A percentile compares a stretch with the other conserved stretches of the same genome.
These are phyloP conservation scores for Cyclotella baltica DNA, from an alignment of 108 stramenopile species.

Conservation along the genomic window DNA sequence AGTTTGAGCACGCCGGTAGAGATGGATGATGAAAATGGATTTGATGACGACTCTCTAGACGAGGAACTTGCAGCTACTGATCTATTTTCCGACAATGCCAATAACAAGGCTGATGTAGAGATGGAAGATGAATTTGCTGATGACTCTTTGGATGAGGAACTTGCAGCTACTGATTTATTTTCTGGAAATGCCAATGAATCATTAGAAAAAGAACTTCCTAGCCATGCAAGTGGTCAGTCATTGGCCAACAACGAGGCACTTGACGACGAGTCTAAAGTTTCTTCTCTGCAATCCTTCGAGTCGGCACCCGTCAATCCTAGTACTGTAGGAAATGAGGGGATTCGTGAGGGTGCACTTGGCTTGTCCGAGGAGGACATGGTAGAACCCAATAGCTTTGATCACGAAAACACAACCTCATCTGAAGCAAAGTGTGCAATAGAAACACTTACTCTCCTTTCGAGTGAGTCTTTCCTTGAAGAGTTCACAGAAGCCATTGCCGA, in stretches of 20 bases:
- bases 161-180: no score
- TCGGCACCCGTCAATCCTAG: no score
- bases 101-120: no score
- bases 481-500: constrained; percentile 59
- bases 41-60: not conserved
- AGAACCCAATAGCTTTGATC: not conserved
- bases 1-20: not conserved
- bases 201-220: no score
- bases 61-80: not conserved
- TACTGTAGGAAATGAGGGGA: no score
- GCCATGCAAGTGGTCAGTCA: not conserved
- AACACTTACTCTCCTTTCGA: constrained; percentile 52
- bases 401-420: not conserved
- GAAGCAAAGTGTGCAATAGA: not conserved
- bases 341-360: not conserved
- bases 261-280: not conserved
- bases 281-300: not conserved
- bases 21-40: not conserved
- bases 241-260: no score
- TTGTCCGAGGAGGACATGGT: constrained; percentile 7
- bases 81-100: not conserved
- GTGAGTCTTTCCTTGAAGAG: constrained; percentile 70
- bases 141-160: no score
- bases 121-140: no score
- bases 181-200: no score